Conservation (phyloP, 768 basidiomycete species). For the Tephrocybe sp. region DNA sequence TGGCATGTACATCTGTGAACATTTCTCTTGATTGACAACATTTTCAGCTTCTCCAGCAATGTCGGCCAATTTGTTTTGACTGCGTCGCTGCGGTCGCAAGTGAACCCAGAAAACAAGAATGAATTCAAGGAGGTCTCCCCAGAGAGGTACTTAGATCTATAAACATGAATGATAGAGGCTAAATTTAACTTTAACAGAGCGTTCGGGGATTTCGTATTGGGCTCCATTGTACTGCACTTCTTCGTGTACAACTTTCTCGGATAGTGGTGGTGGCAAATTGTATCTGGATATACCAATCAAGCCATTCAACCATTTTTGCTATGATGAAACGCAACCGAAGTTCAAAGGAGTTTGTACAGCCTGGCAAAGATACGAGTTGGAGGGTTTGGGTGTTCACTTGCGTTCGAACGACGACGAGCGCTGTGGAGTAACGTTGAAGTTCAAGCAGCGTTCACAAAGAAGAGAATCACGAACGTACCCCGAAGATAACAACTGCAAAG, state of each 20-base stretch:
- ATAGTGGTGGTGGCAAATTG: constrained; percentile 30
- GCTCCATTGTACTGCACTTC: constrained; percentile 95
- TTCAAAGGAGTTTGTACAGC: not conserved
- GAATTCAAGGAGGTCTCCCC: constrained; percentile 92
- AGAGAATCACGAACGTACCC: constrained; percentile 47
- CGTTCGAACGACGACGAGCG: constrained; percentile 76
- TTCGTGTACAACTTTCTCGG: constrained; percentile 99
- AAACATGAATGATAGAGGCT: not conserved
- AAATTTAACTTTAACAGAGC: constrained; percentile 54
- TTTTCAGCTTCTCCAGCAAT: constrained; percentile 80
- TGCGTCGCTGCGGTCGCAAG: constrained; percentile 88
- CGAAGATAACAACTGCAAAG: constrained; percentile 80
- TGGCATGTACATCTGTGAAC: not conserved
- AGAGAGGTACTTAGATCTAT: constrained; percentile 64
- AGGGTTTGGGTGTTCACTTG: constrained; percentile 21
- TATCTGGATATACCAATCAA: constrained; percentile 15
- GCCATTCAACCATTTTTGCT: not conserved
- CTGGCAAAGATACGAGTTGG: not conserved
- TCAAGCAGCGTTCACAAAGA: constrained; percentile 1
- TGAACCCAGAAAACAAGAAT: constrained; percentile 78
- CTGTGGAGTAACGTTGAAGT: constrained; percentile 29
- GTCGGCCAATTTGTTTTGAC: constrained; percentile 97
- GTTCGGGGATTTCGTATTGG: constrained; percentile 93
- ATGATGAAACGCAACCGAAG: not conserved
- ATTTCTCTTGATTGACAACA: constrained; percentile 1